Percentiles rank a stretch among this genome's conserved stretches.
Conservation (phyloP, 371 early-diverging fungal genomes). For the Cokeromyces recurvatus region DNA sequence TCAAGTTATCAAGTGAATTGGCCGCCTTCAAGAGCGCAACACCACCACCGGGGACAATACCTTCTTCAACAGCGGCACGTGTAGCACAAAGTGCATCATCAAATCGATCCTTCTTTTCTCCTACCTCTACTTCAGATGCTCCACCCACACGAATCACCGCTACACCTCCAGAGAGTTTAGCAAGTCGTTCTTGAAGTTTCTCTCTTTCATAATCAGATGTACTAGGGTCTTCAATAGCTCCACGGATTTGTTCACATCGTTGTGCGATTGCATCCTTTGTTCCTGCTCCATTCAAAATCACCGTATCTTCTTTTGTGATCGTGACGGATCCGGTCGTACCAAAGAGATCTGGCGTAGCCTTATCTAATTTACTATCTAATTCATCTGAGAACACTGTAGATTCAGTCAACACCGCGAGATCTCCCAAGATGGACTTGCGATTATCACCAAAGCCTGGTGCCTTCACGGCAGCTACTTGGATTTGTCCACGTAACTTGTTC, state of each 20-base stretch:
- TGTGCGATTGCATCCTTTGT: conserved; percentile 81
- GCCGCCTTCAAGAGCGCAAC: conserved; percentile 92
- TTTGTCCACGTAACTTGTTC: conserved; percentile 97
- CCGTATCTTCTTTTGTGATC: conserved; percentile 97
- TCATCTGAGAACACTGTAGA: conserved; percentile 95
- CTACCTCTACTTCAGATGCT: conserved; percentile 95
- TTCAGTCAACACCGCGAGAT: conserved; percentile 93
- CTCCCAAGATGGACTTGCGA: conserved; percentile 96
- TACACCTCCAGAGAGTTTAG: conserved; percentile 96
- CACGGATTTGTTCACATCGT: conserved; percentile 95
- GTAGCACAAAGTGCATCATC: conserved; percentile 98
- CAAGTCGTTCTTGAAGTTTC: conserved; percentile 97
- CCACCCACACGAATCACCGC: conserved; percentile 98
- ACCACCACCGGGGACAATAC: conserved; percentile 98
- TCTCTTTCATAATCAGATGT: conserved; percentile 96
- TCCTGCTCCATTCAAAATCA: conserved; percentile 93
- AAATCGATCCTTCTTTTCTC: conserved; percentile 97
- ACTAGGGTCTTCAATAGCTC: conserved; percentile 73
- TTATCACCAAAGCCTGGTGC: conserved; percentile 99
- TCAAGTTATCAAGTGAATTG: conserved; percentile 69
- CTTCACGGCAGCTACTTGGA: conserved; percentile 95
- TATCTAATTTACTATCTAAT: conserved; percentile 92
- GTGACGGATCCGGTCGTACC: conserved; percentile 86
- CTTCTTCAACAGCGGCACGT: conserved; percentile 98
- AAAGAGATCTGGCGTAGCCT: conserved; percentile 84